Conservation (phyloP, 495 filamentous ascomycete genomes). For the Neurospora tetrasperma region DNA sequence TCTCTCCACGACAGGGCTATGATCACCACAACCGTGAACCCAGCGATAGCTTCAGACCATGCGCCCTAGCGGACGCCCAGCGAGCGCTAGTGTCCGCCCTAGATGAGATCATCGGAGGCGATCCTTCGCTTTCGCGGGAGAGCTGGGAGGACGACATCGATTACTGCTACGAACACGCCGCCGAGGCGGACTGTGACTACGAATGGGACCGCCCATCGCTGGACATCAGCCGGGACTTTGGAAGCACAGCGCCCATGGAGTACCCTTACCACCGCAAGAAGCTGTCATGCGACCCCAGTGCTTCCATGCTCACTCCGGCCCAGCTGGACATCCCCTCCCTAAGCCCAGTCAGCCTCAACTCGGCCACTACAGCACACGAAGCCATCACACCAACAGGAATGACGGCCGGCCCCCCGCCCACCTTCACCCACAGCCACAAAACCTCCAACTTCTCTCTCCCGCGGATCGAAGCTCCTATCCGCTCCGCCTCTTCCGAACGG, state of each 20-base stretch:
- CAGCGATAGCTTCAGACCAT: constrained; percentile 35
- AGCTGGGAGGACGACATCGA: constrained; percentile 94
- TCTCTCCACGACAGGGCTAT: constrained; percentile 19
- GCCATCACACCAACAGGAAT: constrained; percentile 30
- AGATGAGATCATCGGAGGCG: constrained; percentile 29
- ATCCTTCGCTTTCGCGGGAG: constrained; percentile 28
- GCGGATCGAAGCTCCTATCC: constrained; percentile 16
- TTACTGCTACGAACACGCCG: constrained; percentile 85
- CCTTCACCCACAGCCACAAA: constrained; percentile 10
- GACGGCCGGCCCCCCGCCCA: neutral
- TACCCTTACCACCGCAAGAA: constrained; percentile 14
- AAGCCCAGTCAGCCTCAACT: constrained; percentile 34
- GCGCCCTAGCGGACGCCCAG: constrained; percentile 28
- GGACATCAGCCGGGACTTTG: constrained; percentile 28
- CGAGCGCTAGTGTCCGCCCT: constrained; percentile 18
- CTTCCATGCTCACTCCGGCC: constrained; percentile 30
- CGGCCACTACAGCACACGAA: constrained; percentile 25
- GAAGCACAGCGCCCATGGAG: constrained; percentile 17
- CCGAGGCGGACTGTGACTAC: constrained; percentile 83
- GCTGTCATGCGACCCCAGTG: constrained; percentile 18
- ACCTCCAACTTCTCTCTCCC: constrained; percentile 37
- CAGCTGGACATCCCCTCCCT: constrained; percentile 37
- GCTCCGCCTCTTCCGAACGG: constrained; percentile 17
- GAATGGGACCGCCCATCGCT: constrained; percentile 60
- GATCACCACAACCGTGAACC: constrained; percentile 21